Percentiles rank a stretch among this genome's conserved stretches.
Conservation (phyloP, 345 rosid species). For the Limnanthes douglasii region DNA sequence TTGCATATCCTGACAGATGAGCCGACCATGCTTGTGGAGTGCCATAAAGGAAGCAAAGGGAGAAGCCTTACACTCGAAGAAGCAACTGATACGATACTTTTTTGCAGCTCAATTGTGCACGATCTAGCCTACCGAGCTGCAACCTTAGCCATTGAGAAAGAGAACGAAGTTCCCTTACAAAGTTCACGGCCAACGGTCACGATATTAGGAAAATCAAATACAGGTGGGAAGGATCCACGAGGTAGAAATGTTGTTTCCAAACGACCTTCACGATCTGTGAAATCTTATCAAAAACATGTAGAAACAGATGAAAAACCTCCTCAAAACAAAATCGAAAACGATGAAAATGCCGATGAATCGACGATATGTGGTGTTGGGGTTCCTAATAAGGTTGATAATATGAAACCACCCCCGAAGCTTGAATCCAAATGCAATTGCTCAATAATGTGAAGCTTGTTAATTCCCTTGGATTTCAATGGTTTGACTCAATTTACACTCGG, state of each 20-base stretch:
- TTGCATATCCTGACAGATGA: constrained; percentile 32
- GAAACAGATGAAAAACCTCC: constrained; percentile 35
- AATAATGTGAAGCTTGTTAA: constrained; percentile 52
- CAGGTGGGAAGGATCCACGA: constrained; percentile 30
- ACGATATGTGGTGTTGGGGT: constrained; percentile 42
- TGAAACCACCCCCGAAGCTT: constrained; percentile 78
- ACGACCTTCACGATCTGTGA: constrained; percentile 32
- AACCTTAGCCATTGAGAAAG: constrained; percentile 58
- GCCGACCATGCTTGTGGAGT: constrained; percentile 52
- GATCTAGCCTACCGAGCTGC: constrained; percentile 82
- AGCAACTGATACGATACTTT: constrained; percentile 82
- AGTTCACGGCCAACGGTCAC: constrained; percentile 58
- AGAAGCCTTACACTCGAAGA: constrained; percentile 94
- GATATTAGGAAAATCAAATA: constrained; percentile 45
- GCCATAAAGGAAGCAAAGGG: constrained; percentile 38
- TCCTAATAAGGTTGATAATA: constrained; percentile 39
- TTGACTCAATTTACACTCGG: too few relatives aligned
- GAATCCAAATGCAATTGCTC: constrained; percentile 97
- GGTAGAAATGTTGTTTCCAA: constrained; percentile 40
- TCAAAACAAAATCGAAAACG: constrained; percentile 40
- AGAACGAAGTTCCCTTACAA: constrained; percentile 30
- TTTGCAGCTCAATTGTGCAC: constrained; percentile 92
- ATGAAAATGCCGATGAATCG: constrained; percentile 61
- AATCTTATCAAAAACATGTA: constrained; percentile 34
- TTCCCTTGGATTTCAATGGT: constrained; percentile 8